These are phyloP conservation scores for Moniliophthora roreri DNA, from an alignment of 1,284 basidiomycete species.

Conservation along the genomic window DNA sequence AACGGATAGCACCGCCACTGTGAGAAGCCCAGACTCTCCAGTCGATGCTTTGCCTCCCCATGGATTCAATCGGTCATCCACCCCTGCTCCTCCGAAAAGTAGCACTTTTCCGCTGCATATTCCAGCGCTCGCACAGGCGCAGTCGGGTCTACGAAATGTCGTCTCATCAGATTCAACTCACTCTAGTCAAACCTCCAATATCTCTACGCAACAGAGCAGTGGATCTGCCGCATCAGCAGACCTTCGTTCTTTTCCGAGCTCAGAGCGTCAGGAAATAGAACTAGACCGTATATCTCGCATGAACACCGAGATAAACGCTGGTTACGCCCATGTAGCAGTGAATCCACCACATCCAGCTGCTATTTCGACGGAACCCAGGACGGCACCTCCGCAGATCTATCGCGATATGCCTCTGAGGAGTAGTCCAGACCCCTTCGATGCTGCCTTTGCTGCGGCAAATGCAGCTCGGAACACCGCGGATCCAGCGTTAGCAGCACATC, in stretches of 20 bases:
- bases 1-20: conserved; percentile 47
- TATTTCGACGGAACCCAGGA: neutral
- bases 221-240: neutral
- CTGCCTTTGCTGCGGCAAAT: no score
- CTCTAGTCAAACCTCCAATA: neutral
- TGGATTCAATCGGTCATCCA: conserved; percentile 14
- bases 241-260: neutral
- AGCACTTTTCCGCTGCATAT: conserved; percentile 22
- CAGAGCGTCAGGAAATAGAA: conserved; percentile 5
- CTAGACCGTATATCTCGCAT: conserved; percentile 10
- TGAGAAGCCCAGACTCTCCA: conserved; percentile 29
- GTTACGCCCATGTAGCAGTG: conserved; percentile 1
- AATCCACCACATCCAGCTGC: neutral
- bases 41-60: conserved; percentile 22
- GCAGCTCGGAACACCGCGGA: no score
- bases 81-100: conserved; percentile 12
- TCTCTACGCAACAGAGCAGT: neutral
- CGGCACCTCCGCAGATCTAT: conserved; percentile 1
- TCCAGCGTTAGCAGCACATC: no score
- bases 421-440: conserved; percentile 3
- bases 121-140: conserved; percentile 25
- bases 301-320: conserved; percentile 11
- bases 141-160: conserved; percentile 24
- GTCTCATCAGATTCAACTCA: conserved; percentile 11
- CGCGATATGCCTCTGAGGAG: conserved; percentile 5